phyloP scores from a whole-genome alignment of 2,329 filamentous ascomycete species.

The Fusarium musae region DNA sequence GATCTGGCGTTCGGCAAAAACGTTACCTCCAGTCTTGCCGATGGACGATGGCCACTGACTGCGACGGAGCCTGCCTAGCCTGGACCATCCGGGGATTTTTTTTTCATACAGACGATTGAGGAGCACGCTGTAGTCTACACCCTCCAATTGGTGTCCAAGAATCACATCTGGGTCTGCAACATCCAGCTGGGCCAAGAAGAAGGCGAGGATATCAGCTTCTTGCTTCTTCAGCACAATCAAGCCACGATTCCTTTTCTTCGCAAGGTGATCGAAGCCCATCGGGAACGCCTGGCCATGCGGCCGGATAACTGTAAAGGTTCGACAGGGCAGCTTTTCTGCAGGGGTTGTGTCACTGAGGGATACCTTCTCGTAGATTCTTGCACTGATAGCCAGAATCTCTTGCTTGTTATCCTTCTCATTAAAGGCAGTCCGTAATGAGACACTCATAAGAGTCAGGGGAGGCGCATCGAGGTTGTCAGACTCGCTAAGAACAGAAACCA shows the following conservation, averaged over 20 bases:
- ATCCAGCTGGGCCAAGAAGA: conserved; percentile 90
- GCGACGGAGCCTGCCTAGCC: conserved; percentile 87
- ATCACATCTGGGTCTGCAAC: conserved; percentile 92
- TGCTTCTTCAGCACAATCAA: conserved; percentile 83
- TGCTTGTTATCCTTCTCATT: conserved; percentile 96
- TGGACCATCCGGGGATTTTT: conserved; percentile 94
- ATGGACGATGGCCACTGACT: conserved; percentile 88
- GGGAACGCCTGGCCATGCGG: conserved; percentile 82
- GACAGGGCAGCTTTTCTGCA: conserved; percentile 87
- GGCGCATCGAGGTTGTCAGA: conserved; percentile 85
- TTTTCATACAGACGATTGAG: conserved; percentile 87
- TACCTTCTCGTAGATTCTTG: conserved; percentile 91
- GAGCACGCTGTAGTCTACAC: conserved; percentile 93
- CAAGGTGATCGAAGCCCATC: conserved; percentile 84
- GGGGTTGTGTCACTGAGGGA: conserved; percentile 87
- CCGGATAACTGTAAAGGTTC: conserved; percentile 91
- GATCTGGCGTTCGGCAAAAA: conserved; percentile 92
- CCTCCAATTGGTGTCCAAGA: conserved; percentile 94
- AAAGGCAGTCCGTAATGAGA: conserved; percentile 87
- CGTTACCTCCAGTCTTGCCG: conserved; percentile 85
- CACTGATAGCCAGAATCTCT: conserved; percentile 91
- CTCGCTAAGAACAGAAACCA: conserved; percentile 78
- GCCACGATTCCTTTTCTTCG: conserved; percentile 76
- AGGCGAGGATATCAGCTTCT: conserved; percentile 85
- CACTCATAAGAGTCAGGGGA: conserved; percentile 93